Evolutionary conservation across 176 grass and related monocot genomes (phyloP).

Genomic region (Thalia dealbata): DNA sequence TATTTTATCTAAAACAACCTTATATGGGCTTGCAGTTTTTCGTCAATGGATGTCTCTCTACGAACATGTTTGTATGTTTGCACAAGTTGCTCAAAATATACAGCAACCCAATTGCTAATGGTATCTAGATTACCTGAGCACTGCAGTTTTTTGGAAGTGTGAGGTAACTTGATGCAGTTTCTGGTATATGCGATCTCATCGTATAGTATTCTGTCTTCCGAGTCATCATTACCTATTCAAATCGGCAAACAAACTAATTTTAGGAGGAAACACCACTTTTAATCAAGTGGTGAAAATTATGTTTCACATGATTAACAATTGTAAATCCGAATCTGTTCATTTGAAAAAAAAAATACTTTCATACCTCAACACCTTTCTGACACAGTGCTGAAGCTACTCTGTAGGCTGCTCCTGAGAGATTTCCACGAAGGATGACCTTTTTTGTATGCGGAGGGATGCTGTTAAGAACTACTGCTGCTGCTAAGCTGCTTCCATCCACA

Average conservation of each 20-base stretch:
- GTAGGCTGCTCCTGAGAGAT: slow-evolving; percentile 51
- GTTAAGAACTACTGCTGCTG: slow-evolving; percentile 57
- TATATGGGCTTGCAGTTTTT: no score
- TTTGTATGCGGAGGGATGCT: slow-evolving; percentile 43
- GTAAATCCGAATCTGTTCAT: not conserved
- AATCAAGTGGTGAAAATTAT: not conserved
- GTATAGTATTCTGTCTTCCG: slow-evolving; percentile 58
- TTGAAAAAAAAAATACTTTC: not conserved
- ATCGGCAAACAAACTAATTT: not conserved
- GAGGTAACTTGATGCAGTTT: slow-evolving; percentile 34
- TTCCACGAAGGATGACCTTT: slow-evolving; percentile 51
- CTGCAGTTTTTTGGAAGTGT: slow-evolving; percentile 36
- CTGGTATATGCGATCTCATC: slow-evolving; percentile 48
- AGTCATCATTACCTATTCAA: slow-evolving; percentile 54
- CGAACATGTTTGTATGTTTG: no score
- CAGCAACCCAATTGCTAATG: not conserved
- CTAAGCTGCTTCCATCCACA: slow-evolving; percentile 86
- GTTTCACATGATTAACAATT: not conserved
- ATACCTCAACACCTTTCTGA: slow-evolving; percentile 63
- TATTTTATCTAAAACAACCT: not conserved
- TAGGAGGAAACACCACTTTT: not conserved
- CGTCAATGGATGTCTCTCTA: not conserved
- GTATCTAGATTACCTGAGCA: slow-evolving; percentile 34
- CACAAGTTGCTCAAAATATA: no score
- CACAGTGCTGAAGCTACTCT: slow-evolving; percentile 45